These are phyloP conservation scores for Phytophthora multivora DNA, from an alignment of 352 stramenopile genomes.

Conservation along the genomic window DNA sequence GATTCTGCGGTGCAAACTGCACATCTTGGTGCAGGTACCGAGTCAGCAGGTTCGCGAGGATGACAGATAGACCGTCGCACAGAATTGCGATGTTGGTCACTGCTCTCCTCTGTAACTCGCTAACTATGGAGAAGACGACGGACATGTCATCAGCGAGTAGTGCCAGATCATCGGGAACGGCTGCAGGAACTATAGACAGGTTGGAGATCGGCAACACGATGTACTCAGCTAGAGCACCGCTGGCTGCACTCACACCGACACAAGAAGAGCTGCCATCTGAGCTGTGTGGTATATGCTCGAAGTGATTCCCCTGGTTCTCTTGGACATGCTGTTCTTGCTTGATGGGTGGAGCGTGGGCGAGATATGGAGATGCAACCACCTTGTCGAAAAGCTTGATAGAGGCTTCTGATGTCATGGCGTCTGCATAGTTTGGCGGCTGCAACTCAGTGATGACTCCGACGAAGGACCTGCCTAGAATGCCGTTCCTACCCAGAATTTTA, in stretches of 20 bases:
- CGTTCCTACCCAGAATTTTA: conserved; percentile 38
- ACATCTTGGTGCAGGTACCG: conserved; percentile 35
- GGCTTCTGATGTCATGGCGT: neutral
- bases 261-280: conserved; percentile 6
- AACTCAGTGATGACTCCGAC: conserved; percentile 44
- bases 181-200: conserved; percentile 32
- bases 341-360: neutral
- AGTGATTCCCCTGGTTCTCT: conserved; percentile 4
- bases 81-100: conserved; percentile 37
- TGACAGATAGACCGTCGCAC: conserved; percentile 21
- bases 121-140: conserved; percentile 40
- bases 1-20: conserved; percentile 20
- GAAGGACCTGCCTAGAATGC: conserved; percentile 47
- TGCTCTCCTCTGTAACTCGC: conserved; percentile 28
- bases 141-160: conserved; percentile 47
- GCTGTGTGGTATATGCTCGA: neutral
- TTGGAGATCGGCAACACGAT: conserved; percentile 45
- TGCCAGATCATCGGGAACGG: conserved; percentile 46
- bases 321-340: conserved; percentile 2
- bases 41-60: conserved; percentile 37
- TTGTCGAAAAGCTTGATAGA: conserved; percentile 33
- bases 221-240: conserved; percentile 46
- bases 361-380: conserved; percentile 40
- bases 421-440: conserved; percentile 3
- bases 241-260: conserved; percentile 39